Percentiles rank a stretch among this genome's conserved stretches.
phyloP scores from a whole-genome alignment of 2,329 filamentous ascomycete species.

The Fonsecaea pedrosoi region DNA sequence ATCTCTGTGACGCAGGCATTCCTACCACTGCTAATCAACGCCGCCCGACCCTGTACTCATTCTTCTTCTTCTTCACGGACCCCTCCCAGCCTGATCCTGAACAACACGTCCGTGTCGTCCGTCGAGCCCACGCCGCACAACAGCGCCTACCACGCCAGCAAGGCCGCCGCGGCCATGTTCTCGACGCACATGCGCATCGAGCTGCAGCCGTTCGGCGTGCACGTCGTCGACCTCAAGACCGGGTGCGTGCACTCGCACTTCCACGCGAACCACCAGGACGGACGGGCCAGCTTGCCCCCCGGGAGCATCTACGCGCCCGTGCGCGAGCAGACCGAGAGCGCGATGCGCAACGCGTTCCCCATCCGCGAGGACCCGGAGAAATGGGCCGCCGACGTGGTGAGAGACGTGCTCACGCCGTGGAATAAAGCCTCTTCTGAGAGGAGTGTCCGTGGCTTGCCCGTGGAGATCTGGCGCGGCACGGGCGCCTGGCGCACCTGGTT shows the following conservation, averaged over 20 bases:
- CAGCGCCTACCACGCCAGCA: constrained; percentile 45
- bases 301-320: constrained; percentile 28
- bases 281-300: constrained; percentile 23
- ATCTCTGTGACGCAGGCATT: constrained; percentile 49
- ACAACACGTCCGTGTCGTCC: constrained; percentile 47
- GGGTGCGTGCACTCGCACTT: constrained; percentile 33
- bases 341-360: constrained; percentile 34
- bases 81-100: constrained; percentile 45
- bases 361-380: constrained; percentile 30
- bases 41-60: constrained; percentile 28
- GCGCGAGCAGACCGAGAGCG: constrained; percentile 29
- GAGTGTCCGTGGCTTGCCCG: constrained; percentile 8
- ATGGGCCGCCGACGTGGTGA: constrained; percentile 30
- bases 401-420: constrained; percentile 22
- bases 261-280: constrained; percentile 34
- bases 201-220: constrained; percentile 43
- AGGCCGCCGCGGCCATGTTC: constrained; percentile 43
- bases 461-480: constrained; percentile 33
- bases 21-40: constrained; percentile 39
- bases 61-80: constrained; percentile 2
- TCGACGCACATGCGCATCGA: constrained; percentile 45
- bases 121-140: constrained; percentile 45
- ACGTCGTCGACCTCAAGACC: constrained; percentile 43
- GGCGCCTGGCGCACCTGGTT: constrained; percentile 35
- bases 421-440: neutral